Evolutionary conservation across 306 rosid genomes (phyloP).

Genomic region (Malus fusca): DNA sequence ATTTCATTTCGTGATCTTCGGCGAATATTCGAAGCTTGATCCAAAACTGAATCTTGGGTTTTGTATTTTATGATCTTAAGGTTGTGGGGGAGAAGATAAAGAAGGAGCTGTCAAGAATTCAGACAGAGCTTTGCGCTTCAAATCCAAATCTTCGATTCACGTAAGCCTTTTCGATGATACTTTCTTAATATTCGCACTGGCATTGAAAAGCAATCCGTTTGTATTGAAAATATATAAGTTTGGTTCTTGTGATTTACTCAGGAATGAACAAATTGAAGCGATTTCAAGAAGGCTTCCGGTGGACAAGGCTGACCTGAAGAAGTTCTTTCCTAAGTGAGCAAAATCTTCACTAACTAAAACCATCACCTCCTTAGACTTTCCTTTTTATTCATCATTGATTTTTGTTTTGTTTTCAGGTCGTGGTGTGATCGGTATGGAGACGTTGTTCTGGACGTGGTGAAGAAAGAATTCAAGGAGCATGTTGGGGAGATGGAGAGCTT

Average conservation of each 20-base stretch:
- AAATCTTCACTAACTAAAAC: background rate
- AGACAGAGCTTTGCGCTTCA: constrained; percentile 64
- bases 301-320: constrained; percentile 47
- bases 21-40: constrained; percentile 1
- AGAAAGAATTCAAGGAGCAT: constrained; percentile 71
- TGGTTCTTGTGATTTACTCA: constrained; percentile 1
- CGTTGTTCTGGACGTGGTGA: constrained; percentile 69
- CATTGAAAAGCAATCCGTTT: background rate
- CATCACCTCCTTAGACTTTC: background rate
- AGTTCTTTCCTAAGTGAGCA: constrained; percentile 48
- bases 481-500: constrained; percentile 68
- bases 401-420: constrained; percentile 31
- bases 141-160: constrained; percentile 65
- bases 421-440: constrained; percentile 76
- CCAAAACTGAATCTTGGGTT: background rate
- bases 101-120: constrained; percentile 75
- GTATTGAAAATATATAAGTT: background rate
- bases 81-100: constrained; percentile 69
- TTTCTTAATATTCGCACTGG: background rate
- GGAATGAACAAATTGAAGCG: constrained; percentile 52
- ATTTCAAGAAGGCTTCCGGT: constrained; percentile 53
- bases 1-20: background rate
- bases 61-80: constrained; percentile 17
- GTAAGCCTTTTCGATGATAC: constrained; percentile 25
- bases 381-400: background rate